Evolutionary conservation across 2,329 filamentous ascomycete genomes (phyloP).

Genomic region (Claviceps lovelessii): DNA sequence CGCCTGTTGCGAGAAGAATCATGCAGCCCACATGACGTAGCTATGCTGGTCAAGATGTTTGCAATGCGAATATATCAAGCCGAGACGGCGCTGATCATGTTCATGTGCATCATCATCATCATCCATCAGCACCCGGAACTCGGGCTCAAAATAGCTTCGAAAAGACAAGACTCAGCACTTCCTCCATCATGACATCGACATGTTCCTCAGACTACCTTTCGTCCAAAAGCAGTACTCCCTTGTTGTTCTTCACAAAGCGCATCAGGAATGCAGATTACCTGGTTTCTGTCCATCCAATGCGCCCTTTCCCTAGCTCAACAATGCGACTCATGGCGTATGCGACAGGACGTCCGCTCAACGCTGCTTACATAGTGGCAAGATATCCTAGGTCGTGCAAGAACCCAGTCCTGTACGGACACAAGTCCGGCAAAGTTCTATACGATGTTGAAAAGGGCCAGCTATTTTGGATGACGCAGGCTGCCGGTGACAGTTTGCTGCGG

Average conservation of each 20-base stretch:
- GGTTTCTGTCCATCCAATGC: background rate
- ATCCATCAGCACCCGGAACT: background rate
- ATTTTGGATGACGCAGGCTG: constrained; percentile 1
- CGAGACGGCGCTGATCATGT: background rate
- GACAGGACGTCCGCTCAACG: background rate
- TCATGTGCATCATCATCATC: background rate
- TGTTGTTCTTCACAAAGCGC: background rate
- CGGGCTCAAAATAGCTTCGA: background rate
- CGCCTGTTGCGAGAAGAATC: background rate
- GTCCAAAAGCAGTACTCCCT: background rate
- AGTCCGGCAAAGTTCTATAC: background rate
- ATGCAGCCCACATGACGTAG: background rate
- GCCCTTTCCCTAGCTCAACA: background rate
- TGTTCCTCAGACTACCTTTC: background rate
- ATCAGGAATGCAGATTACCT: constrained; percentile 1
- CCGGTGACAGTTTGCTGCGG: background rate
- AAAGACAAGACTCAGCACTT: background rate
- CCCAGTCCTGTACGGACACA: background rate
- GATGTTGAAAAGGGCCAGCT: background rate
- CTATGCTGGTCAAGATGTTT: too few relatives aligned
- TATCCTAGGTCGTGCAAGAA: constrained; percentile 1
- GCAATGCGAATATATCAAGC: background rate
- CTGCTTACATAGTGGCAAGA: constrained; percentile 1
- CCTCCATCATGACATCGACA: background rate
- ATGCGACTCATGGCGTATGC: constrained; percentile 1